Evolutionary conservation across 1,284 basidiomycete genomes (phyloP).

Genomic region (Rhizoctonia solani): DNA sequence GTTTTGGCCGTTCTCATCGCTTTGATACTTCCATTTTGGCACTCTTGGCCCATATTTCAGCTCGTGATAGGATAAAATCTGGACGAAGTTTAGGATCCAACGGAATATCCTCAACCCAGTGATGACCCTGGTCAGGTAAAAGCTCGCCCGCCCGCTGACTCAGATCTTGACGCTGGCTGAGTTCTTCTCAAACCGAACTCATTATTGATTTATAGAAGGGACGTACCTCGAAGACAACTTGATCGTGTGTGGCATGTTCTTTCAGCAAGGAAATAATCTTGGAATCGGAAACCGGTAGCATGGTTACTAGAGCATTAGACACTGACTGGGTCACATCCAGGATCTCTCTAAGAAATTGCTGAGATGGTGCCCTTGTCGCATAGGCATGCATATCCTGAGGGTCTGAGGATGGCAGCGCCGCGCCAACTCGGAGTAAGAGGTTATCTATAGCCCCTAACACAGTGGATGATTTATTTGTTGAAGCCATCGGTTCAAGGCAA

Average conservation of each 20-base stretch:
- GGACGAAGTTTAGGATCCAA: conserved; percentile 51
- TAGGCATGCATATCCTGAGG: conserved; percentile 28
- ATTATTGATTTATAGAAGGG: background rate
- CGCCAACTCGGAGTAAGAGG: conserved; percentile 2
- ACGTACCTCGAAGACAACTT: conserved; percentile 22
- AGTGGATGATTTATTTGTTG: background rate
- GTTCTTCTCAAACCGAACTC: background rate
- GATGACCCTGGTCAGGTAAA: background rate
- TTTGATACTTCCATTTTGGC: conserved; percentile 35
- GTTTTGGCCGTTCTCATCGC: conserved; percentile 41
- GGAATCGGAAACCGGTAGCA: conserved; percentile 1
- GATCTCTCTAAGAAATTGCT: conserved; percentile 18
- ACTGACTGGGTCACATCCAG: conserved; percentile 13
- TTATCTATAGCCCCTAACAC: conserved; percentile 14
- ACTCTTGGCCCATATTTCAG: conserved; percentile 48
- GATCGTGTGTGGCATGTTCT: conserved; percentile 28
- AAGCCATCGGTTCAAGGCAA: background rate
- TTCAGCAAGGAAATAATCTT: conserved; percentile 16
- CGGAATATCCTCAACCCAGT: conserved; percentile 61
- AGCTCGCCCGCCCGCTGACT: conserved; percentile 10
- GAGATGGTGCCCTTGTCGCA: conserved; percentile 18
- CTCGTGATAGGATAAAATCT: conserved; percentile 60
- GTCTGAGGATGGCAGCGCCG: conserved; percentile 19
- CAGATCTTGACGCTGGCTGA: conserved; percentile 20
- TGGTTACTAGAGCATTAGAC: conserved; percentile 5